phyloP scores from a whole-genome alignment of 1,139 yeast genomes.

The Scheffersomyces insectosa region DNA sequence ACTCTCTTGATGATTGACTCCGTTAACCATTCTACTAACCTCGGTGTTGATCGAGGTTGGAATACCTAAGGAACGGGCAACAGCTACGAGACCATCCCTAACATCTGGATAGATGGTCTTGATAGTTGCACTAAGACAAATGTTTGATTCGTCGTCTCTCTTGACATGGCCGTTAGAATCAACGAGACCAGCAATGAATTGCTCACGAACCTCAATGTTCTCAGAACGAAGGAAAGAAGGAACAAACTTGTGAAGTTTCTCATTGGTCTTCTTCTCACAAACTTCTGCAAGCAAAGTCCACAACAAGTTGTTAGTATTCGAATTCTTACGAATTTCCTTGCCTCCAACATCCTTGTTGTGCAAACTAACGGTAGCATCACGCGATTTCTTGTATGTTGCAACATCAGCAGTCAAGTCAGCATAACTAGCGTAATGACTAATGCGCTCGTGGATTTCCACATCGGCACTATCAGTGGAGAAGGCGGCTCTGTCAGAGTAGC shows the following conservation, averaged over 20 bases:
- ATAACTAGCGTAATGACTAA: conserved; percentile 13
- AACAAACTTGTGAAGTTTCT: conserved; percentile 8
- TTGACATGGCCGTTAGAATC: conserved; percentile 34
- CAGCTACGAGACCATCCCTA: conserved; percentile 28
- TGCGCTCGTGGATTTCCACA: conserved; percentile 13
- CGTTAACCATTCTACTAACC: conserved; percentile 2
- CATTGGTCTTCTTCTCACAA: neutral
- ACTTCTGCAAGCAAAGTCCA: conserved; percentile 3
- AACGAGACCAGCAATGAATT: conserved; percentile 40
- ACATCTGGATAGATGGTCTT: conserved; percentile 27
- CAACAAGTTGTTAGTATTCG: conserved; percentile 6
- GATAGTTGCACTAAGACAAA: conserved; percentile 20
- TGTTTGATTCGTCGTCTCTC: conserved; percentile 12
- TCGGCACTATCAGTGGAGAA: conserved; percentile 26
- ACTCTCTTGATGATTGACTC: conserved; percentile 2
- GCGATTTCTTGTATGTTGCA: neutral
- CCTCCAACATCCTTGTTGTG: conserved; percentile 6
- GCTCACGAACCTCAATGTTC: conserved; percentile 33
- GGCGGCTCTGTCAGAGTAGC: conserved; percentile 12
- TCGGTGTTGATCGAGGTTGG: conserved; percentile 17
- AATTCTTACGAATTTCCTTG: neutral
- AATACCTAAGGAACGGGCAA: conserved; percentile 44
- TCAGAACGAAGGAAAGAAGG: conserved; percentile 18
- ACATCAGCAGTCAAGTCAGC: conserved; percentile 11
- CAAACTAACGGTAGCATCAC: conserved; percentile 1